Base-by-base conservation (phyloP, 106 monocot species). In the Dioscorea alata region DNA sequence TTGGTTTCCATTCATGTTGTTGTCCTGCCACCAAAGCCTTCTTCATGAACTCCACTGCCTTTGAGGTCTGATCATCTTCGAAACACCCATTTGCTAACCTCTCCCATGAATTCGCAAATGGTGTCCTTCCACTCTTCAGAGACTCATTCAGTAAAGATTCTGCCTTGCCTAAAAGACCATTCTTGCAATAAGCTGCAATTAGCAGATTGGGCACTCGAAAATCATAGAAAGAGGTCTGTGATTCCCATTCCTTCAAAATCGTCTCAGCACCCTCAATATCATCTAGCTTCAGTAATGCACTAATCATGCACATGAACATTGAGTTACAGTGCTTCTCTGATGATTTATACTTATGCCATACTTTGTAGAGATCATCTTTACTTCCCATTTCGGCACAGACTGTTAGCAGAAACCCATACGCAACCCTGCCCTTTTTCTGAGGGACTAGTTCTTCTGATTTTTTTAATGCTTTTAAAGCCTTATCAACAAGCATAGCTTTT, bases 241-340 rank as follows among this genome's bases (percentile, higher is more conserved):
- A 59, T 53, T 82, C 73, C 82, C 82, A 82, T 58, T 82, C 82
- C 21, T 42, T 57, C 33, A 73, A 73, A 4, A 77, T 58, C 17
- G 31, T 61, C 69, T 82, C 82, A n/a, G 82, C 82, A 42, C 64
- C 69, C 15, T 73, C 63, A 17, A 82, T n/a, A 56, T 82, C 73
- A 23, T 78, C 70, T 14, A 74, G 23, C 65, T 78, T 82, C 6
- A 82, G 19, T 59, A 82, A 61, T 2, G 12, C 64, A 62, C 69
- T 70, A 6, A 77, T 82, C 82, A 77, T 77, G 69, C 77, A 78
- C 50, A 77, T 65, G 60, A 77, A 77, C 69, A 74, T 65, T 2
- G 73, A 69, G 74, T 74, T 82, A 18, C 60, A 50, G 48, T 59
- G 14, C 50, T 60, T 77, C n/a, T 31, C 54, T 0, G 4, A 35